phyloP scores from a whole-genome alignment of 2,329 filamentous ascomycete genomes.

The Emergomyces pasteurianus region DNA sequence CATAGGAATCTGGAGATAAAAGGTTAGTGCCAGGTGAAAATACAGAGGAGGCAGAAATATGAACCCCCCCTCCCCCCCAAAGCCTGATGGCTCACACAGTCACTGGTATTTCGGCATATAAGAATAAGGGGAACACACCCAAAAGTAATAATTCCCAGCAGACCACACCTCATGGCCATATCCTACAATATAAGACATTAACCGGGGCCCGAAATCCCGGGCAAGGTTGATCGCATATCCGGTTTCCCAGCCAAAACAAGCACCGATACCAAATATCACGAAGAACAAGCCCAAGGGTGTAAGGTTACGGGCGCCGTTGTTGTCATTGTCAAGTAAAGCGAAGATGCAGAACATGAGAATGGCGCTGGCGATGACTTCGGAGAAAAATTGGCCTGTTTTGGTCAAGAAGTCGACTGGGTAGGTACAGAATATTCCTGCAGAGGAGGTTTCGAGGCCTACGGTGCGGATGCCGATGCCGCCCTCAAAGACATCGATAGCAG shows the following conservation, averaged over 20 bases:
- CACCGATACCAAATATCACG: slow-evolving; percentile 60
- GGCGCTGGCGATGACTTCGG: slow-evolving; percentile 55
- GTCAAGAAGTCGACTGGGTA: slow-evolving; percentile 54
- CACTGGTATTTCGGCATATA: not conserved
- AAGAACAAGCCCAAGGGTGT: slow-evolving; percentile 56
- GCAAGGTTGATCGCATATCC: slow-evolving; percentile 65
- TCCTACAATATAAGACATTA: slow-evolving; percentile 55
- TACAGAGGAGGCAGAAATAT: not conserved
- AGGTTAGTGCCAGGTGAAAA: not conserved
- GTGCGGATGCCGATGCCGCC: slow-evolving; percentile 48
- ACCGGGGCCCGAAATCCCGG: slow-evolving; percentile 57
- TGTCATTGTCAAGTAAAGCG: slow-evolving; percentile 43
- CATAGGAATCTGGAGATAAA: slow-evolving; percentile 49
- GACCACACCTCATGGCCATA: slow-evolving; percentile 57
- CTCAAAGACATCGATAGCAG: slow-evolving; percentile 53
- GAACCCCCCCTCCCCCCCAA: too few species aligned
- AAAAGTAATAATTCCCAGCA: slow-evolving; percentile 60
- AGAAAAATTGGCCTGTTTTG: slow-evolving; percentile 56
- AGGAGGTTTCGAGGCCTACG: slow-evolving; percentile 47
- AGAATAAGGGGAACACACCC: slow-evolving; percentile 35
- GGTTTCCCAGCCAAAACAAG: slow-evolving; percentile 65
- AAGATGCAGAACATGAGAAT: slow-evolving; percentile 63
- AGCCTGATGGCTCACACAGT: slow-evolving; percentile 3
- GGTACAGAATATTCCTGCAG: slow-evolving; percentile 61
- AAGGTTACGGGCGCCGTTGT: slow-evolving; percentile 43